Base-by-base conservation (phyloP, 2,329 filamentous ascomycete species). In the Claviceps pazoutovae region DNA sequence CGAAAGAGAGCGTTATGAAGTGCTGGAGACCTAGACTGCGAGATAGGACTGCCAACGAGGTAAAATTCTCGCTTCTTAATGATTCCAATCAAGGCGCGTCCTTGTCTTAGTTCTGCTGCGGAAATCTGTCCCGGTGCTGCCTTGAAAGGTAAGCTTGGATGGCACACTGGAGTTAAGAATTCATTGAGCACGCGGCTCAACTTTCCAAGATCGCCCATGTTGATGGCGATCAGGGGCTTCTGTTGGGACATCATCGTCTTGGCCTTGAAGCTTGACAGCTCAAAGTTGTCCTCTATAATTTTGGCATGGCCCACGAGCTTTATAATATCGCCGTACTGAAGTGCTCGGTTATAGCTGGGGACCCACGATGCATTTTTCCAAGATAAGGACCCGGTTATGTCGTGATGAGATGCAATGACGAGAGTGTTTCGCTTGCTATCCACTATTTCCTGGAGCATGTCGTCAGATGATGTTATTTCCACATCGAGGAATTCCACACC, bases 341-440 rank as follows among this genome's bases (percentile, higher is more conserved):
- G 72, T 16, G 91, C 91, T 61, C 82, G 82, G 68, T 96, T 96
- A 74, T 95, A 97, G 68, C 82, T 84, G 30, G 83, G 78, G 52
- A 93, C 82, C 91, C 93, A 98, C 0, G 87, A 88, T n/a, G 87
- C 88, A 59, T 94, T 90, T 57, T 76, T 82, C 93, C 93, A 98
- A 1, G 87, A 91, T 17, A 97, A 73, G 21, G 75, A 73, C 8
- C 84, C 84, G 52, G 78, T 71, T 0, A 89, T 87, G 64, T 98
- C 93, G 65, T 98, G 93, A 65, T 98, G 91, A 0, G 93, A 98
- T 8, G 91, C 89, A 60, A 98, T 95, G 62, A 98, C 86, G 55
- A 82, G 84, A 1, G 88, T 88, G 57, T 78, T 75, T 2, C 84
- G 83, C 64, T 87, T 85, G 5, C 67, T 67, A 51, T 83, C 79